These are phyloP conservation scores for Penicillium antarcticum DNA, from an alignment of 495 filamentous ascomycete species.

Conservation along the genomic window DNA sequence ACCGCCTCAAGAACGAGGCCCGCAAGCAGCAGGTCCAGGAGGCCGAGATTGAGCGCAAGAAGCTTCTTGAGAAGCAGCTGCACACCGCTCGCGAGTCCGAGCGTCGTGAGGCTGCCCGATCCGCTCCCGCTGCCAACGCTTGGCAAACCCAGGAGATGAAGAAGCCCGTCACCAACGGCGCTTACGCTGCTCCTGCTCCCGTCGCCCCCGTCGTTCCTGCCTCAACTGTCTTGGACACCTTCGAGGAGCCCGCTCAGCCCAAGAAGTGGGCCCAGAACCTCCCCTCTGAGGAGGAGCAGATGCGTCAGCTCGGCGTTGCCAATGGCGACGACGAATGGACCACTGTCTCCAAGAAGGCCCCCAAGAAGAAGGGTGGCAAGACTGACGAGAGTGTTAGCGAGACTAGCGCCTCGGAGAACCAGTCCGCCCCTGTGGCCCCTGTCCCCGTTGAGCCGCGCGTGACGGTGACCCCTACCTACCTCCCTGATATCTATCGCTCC, in stretches of 20 bases:
- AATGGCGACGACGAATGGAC: constrained; percentile 64
- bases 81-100: constrained; percentile 75
- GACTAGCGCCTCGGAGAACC: constrained; percentile 38
- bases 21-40: constrained; percentile 67
- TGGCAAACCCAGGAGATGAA: constrained; percentile 51
- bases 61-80: constrained; percentile 72
- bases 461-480: constrained; percentile 40
- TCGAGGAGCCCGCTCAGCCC: constrained; percentile 21
- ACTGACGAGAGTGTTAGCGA: constrained; percentile 41
- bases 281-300: constrained; percentile 83
- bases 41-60: constrained; percentile 68
- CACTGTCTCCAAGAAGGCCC: constrained; percentile 69
- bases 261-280: constrained; percentile 54
- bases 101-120: constrained; percentile 66
- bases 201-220: constrained; percentile 24
- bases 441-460: constrained; percentile 38
- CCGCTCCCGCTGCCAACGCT: constrained; percentile 58
- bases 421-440: constrained; percentile 28
- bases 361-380: constrained; percentile 50
- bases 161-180: constrained; percentile 28
- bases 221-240: not conserved
- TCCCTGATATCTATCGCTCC: constrained; percentile 40
- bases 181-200: constrained; percentile 23
- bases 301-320: constrained; percentile 62
- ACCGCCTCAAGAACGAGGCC: constrained; percentile 75